Base-by-base conservation (phyloP, 2,329 filamentous ascomycete genomes). In the Nannizziopsis arthrosporioides region DNA sequence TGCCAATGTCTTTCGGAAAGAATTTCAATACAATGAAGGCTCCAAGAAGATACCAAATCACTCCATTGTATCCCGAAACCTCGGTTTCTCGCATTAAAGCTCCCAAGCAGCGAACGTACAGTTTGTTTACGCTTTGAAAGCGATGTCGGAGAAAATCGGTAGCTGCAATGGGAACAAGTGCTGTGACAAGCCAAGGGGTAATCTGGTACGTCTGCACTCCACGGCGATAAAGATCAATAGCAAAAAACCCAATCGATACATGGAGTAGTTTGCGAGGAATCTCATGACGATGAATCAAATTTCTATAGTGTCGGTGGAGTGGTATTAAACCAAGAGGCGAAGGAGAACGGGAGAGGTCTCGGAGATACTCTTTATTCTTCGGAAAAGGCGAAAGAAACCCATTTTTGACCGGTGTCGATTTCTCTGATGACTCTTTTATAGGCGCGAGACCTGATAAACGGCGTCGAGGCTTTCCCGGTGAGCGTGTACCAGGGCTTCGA, bases 11-110 rank as follows among this genome's bases (percentile, higher is more conserved):
- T 69, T 96, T 98, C 54, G 89, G 87, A 64, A 93, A 87, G 64
- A 86, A 87, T 56, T 79, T 79, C 55, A 96, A 77, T 12, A 90
- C 87, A 30, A 81, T 75, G 80, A 88, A 95, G 22, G 88, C 82
- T 49, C 92, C 92, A 6, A 95, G 77, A 8, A 98, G 78, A 67
- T 96, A 98, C 73, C 85, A 95, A 56, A 98, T 93, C 56, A 96
- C 90, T 45, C 92, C 92, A 63, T 98, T 98, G 75, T 87, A 98
- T 44, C 88, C 86, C 42, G 82, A 76, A 57, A 90, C 94, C 68
- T 98, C 92, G 55, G 84, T 92, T 71, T 98, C 92, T 47, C 92
- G 85, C 92, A 98, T 98, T 57, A 98, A 74, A 0, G 89, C 87
- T 41, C 92, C 92, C 11, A 96, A 70, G 34, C 78, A 75, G 49